Base-by-base conservation (phyloP, 345 rosid species). In the Balakata baccata region DNA sequence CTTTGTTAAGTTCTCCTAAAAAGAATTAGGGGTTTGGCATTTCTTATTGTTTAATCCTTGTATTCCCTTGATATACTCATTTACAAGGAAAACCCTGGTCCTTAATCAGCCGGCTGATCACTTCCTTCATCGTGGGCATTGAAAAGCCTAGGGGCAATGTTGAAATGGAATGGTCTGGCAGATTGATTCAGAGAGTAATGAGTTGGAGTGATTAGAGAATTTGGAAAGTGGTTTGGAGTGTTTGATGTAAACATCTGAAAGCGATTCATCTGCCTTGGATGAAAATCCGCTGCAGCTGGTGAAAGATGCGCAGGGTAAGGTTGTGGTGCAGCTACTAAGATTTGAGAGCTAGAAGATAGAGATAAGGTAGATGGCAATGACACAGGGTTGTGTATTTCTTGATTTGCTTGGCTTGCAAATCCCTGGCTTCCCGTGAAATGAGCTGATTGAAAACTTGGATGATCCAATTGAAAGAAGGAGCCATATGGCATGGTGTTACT, bases 341-440 rank as follows among this genome's bases (percentile, higher is more conserved):
- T 74, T 73, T 86, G 89, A 68, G 86, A 76, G 66, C 78, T 79
- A 20, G 85, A 81, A 52, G 86, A 83, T 63, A 81, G 72, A 57
- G 89, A 86, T 17, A 84, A 69, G 22, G 84, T 34, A 34, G 89
- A 84, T 64, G 90, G 86, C 78, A 86, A 78, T 29, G 88, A 86
- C 38, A 85, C 77, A 70, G 77, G 71, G 75, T 78, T 77, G 38
- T 82, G 79, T 20, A 52, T 51, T 22, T 84, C 84, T 76, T 16
- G 1, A 51, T 79, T 84, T 25, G 74, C 43, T 38, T 76, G 80
- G 34, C 81, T 37, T 51, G 71, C 56, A 70, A 81, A 68, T 67
- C 73, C 89, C 79, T 43, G 47, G 47, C 47, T 43, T 43, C 47
- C 34, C 47, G 57, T 7, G 25, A 76, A 41, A 49, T 80, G 75